phyloP scores from a whole-genome alignment of 129 eudicot species.

The Silybum marianum region DNA sequence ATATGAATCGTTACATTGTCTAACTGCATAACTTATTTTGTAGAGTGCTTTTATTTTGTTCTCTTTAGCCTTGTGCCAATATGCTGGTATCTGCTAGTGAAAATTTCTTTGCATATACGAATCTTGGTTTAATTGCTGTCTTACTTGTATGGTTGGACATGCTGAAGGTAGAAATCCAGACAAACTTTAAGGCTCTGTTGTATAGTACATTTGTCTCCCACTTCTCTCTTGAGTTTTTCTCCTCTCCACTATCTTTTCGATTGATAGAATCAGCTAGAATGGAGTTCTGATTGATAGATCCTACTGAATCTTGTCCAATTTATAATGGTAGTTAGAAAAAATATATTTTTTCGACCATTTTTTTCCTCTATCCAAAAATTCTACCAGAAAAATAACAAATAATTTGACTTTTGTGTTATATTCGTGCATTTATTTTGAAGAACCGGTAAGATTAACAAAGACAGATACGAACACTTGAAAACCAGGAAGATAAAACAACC shows the following conservation, averaged over 20 bases:
- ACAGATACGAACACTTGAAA: neutral
- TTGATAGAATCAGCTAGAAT: neutral
- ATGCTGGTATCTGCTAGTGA: neutral
- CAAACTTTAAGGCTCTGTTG: neutral
- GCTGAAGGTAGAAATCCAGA: neutral
- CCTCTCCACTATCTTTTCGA: neutral
- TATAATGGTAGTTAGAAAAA: neutral
- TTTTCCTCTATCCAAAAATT: neutral
- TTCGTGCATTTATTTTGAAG: neutral
- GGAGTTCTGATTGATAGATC: neutral
- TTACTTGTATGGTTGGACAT: neutral
- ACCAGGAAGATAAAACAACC: neutral
- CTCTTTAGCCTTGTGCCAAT: neutral
- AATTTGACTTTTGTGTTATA: neutral
- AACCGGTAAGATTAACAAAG: neutral
- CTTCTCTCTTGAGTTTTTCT: neutral
- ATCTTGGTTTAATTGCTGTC: neutral
- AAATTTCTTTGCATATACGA: neutral
- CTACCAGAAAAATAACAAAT: neutral
- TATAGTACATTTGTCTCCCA: neutral
- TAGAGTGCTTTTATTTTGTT: neutral
- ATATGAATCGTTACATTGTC: conserved; percentile 2
- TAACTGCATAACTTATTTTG: neutral
- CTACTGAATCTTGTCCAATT: too few species aligned
- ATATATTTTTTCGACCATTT: neutral